phyloP scores from a whole-genome alignment of 192 early-diverging fungal genomes.

The Haplosporangium gracile region DNA sequence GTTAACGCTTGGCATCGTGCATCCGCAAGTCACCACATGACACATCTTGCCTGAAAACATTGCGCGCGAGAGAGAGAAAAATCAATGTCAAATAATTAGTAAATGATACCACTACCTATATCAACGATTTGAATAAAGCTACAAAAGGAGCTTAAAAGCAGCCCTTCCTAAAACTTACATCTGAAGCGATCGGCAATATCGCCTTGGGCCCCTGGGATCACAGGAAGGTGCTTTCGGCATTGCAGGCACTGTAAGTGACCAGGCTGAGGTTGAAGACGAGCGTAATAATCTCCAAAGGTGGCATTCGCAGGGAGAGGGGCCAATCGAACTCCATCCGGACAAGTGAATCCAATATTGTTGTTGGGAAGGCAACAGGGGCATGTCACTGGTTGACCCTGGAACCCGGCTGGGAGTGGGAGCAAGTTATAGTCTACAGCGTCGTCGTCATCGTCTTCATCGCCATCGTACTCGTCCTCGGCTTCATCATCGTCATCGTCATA shows the following conservation, averaged over 20 bases:
- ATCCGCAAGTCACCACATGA: conserved; percentile 29
- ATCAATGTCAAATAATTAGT: not conserved
- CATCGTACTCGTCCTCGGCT: conserved; percentile 28
- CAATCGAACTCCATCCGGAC: conserved; percentile 27
- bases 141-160: not conserved
- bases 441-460: conserved; percentile 7
- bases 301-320: conserved; percentile 14
- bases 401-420: not conserved
- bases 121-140: too few relatives aligned
- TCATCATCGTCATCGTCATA: conserved; percentile 11
- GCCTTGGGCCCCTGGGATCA: not conserved
- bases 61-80: not conserved
- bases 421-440: conserved; percentile 4
- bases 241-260: conserved; percentile 33
- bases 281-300: conserved; percentile 4
- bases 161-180: conserved; percentile 18
- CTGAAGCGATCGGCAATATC: conserved; percentile 17
- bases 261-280: conserved; percentile 14
- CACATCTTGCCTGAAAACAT: conserved; percentile 42
- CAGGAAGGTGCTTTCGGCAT: conserved; percentile 28
- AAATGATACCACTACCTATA: not conserved
- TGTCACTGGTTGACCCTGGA: not conserved
- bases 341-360: conserved; percentile 41
- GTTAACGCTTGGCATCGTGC: conserved; percentile 17
- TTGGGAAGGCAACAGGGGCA: conserved; percentile 48